These are phyloP conservation scores for Tephrocybe sp. DNA, from an alignment of 768 basidiomycete genomes.

Conservation along the genomic window DNA sequence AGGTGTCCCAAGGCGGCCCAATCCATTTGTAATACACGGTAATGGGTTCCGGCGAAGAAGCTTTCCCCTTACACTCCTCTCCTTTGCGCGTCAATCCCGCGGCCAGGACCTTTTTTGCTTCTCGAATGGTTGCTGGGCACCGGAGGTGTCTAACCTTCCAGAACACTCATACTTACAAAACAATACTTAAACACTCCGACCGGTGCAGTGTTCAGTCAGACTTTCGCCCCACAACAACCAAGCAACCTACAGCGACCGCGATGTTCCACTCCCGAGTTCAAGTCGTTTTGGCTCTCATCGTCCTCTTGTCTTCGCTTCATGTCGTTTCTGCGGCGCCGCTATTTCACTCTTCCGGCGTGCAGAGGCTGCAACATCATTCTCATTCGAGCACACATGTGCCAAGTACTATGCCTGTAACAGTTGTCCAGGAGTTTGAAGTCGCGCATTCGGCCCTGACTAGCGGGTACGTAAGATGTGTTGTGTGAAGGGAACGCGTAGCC, in stretches of 20 bases:
- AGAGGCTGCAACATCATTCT: slow-evolving; percentile 2
- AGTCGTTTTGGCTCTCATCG: slow-evolving; percentile 13
- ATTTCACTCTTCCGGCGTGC: slow-evolving; percentile 1
- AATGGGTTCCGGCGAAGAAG: slow-evolving; percentile 4
- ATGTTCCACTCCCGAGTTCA: slow-evolving; percentile 15
- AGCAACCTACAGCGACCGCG: background rate
- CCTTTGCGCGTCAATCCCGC: slow-evolving; percentile 1
- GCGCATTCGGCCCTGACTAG: too few relatives aligned
- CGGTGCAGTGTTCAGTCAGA: background rate
- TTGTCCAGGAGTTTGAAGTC: too few relatives aligned
- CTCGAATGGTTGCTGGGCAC: background rate
- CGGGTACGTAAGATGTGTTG: too few relatives aligned
- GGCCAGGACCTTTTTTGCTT: background rate
- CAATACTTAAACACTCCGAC: slow-evolving; percentile 1
- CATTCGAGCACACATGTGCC: background rate
- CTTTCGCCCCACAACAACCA: slow-evolving; percentile 2
- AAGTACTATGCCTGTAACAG: background rate
- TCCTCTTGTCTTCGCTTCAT: slow-evolving; percentile 13
- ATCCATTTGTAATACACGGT: background rate
- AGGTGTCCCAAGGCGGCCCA: background rate
- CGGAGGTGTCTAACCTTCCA: background rate
- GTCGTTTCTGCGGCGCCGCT: slow-evolving; percentile 10
- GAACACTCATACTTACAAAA: background rate
- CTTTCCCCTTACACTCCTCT: background rate
- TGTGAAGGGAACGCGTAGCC: too few relatives aligned